Base-by-base conservation (phyloP, 2,329 filamentous ascomycete species). In the Stagonosporopsis rhizophila region DNA sequence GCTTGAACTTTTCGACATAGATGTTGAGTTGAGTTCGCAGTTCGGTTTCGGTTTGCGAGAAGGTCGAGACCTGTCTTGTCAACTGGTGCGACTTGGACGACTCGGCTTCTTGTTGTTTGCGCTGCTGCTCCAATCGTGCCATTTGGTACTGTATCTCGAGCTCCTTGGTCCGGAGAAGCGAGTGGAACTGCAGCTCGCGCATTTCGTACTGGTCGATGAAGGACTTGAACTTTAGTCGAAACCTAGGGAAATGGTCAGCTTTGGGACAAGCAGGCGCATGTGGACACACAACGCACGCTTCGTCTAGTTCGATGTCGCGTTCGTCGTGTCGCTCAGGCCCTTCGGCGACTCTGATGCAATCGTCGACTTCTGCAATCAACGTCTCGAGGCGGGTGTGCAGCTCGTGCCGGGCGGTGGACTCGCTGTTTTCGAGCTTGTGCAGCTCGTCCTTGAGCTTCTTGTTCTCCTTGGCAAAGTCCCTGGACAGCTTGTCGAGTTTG, bases 1-100 rank as follows among this genome's bases (percentile, higher is more conserved):
- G 95, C 82, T 98, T 98, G 80, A 98, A 98, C 80, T 98, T 99
- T 75, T 99, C 95, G 23, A 97, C 94, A 70, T 99, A 99, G 68
- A 97, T 94, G 75, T 97, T 98, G 68, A 99, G 87, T 78, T 99
- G 95, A 69, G 91, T 96, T 58, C 95, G 84, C 52, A 99, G 83
- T 77, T 98, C 94, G 15, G 91, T 89, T 78, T 99, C 95, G 9
- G 94, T 98, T 77, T 96, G 95, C 32, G 92, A 95, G 75, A 98
- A 97, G 2, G 92, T 96, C 65, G 93, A 91, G 22, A 98, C 92
- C 78, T 99, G 95, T 32, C 87, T 84, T 67, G 95, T 96, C 48
- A 99, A 83, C 62, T 94, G 90, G 60, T 92, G 88, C 55, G 91
- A 91, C 67, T 92, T 90, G 52, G 83, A 84, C 20, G 88, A 81